A percentile compares a stretch with the other conserved stretches of the same genome.
Conservation (phyloP, 805 yeast genomes). For the Cyberlindnera petersonii region DNA sequence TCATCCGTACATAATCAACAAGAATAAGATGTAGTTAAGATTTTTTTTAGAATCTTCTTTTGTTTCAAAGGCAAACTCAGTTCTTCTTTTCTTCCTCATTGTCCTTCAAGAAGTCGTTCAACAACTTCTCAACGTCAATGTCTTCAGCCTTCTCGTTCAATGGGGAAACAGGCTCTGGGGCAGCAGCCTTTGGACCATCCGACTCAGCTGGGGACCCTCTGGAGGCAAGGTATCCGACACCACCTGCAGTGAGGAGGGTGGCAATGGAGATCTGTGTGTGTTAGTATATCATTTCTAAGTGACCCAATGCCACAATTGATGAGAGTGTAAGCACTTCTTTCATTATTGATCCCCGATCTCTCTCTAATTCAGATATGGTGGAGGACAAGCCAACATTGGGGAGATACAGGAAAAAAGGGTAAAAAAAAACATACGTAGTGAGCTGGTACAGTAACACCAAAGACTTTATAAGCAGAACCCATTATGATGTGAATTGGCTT, state of each 20-base stretch:
- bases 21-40: too few relatives aligned
- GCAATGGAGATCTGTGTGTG: conserved; percentile 30
- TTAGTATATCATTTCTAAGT: neutral
- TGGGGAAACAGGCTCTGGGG: conserved; percentile 26
- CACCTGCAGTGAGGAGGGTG: conserved; percentile 31
- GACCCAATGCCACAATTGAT: too few relatives aligned
- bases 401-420: too few relatives aligned
- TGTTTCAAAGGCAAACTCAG: too few relatives aligned
- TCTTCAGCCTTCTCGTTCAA: conserved; percentile 27
- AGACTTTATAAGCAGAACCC: conserved; percentile 28
- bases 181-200: conserved; percentile 17
- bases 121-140: conserved; percentile 32
- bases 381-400: too few relatives aligned
- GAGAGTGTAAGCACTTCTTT: too few relatives aligned
- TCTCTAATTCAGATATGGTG: too few relatives aligned
- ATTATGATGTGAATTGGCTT: conserved; percentile 9
- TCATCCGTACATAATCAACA: too few relatives aligned
- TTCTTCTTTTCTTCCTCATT: conserved; percentile 17
- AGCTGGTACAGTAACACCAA: conserved; percentile 29
- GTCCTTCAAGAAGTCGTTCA: conserved; percentile 32
- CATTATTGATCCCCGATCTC: too few relatives aligned
- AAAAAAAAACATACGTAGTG: conserved; percentile 24
- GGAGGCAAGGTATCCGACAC: conserved; percentile 27
- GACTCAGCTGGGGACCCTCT: conserved; percentile 23
- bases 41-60: too few relatives aligned